phyloP scores from a whole-genome alignment of 176 grass and related monocot species.

The Aegilops bicornis region DNA sequence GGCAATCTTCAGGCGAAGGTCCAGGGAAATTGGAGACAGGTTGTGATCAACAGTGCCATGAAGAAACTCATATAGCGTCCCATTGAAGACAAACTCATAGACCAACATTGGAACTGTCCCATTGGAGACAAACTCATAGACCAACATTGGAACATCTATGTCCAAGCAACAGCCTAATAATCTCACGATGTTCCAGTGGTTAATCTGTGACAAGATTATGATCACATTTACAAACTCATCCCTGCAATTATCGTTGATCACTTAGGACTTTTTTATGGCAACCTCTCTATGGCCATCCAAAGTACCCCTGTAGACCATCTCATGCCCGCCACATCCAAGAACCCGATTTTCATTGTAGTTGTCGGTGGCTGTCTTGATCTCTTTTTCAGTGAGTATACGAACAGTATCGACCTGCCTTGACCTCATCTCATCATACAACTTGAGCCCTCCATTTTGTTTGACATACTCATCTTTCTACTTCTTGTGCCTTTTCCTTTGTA shows the following conservation, averaged over 20 bases:
- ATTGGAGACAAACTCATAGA: conserved; percentile 32
- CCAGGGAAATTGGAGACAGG: not conserved
- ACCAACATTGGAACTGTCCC: conserved; percentile 23
- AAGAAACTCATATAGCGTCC: conserved; percentile 27
- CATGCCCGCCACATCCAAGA: conserved; percentile 41
- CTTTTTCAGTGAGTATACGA: not conserved
- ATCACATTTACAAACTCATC: conserved; percentile 39
- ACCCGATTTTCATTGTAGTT: conserved; percentile 25
- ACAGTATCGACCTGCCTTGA: conserved; percentile 27
- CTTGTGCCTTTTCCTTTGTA: conserved; percentile 29
- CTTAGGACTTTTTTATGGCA: conserved; percentile 26
- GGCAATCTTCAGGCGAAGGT: conserved; percentile 25
- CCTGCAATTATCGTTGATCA: conserved; percentile 24
- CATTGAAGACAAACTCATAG: conserved; percentile 40
- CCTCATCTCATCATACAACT: conserved; percentile 41
- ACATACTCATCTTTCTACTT: conserved; percentile 36
- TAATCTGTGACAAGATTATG: conserved; percentile 38
- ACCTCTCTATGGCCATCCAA: conserved; percentile 5
- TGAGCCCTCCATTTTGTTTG: conserved; percentile 45
- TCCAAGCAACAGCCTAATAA: conserved; percentile 41
- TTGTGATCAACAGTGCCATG: not conserved
- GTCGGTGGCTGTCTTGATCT: conserved; percentile 28
- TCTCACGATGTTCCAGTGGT: conserved; percentile 36
- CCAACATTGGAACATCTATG: conserved; percentile 30
- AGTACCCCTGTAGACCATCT: conserved; percentile 23